Conservation (phyloP, 1,139 yeast genomes). For the Pichia sp. region DNA sequence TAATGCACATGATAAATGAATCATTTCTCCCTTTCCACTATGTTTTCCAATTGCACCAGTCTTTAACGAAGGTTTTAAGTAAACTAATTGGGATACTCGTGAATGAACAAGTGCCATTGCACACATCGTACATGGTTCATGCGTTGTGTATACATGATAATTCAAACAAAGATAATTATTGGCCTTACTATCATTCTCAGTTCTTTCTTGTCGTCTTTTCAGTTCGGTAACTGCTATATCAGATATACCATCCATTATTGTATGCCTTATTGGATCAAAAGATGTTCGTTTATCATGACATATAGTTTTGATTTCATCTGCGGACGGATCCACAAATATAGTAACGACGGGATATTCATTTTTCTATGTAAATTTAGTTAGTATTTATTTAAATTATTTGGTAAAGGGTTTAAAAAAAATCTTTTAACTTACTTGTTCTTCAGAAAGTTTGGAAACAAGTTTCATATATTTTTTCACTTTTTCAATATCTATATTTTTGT, state of each 20-base stretch:
- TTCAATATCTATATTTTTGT: slow-evolving; percentile 38
- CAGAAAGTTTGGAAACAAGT: slow-evolving; percentile 30
- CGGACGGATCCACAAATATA: slow-evolving; percentile 43
- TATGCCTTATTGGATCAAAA: slow-evolving; percentile 54
- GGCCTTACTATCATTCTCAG: slow-evolving; percentile 9
- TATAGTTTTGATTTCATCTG: slow-evolving; percentile 33
- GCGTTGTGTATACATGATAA: slow-evolving; percentile 77
- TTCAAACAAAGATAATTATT: slow-evolving; percentile 64
- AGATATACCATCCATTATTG: slow-evolving; percentile 66
- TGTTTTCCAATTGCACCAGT: slow-evolving; percentile 55
- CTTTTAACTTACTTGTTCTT: slow-evolving; percentile 19
- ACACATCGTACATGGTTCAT: slow-evolving; percentile 97
- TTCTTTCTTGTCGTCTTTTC: slow-evolving; percentile 27
- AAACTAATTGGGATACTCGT: slow-evolving; percentile 64
- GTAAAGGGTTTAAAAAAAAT: not conserved
- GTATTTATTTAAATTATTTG: no score
- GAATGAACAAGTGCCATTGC: slow-evolving; percentile 95
- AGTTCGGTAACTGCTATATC: slow-evolving; percentile 49
- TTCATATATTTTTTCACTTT: slow-evolving; percentile 39
- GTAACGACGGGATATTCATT: slow-evolving; percentile 37
- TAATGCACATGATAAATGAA: slow-evolving; percentile 65
- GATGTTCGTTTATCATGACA: slow-evolving; percentile 36
- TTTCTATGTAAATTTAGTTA: no score
- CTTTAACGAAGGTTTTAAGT: slow-evolving; percentile 39
- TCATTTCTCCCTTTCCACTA: slow-evolving; percentile 62